Base-by-base conservation (phyloP, 768 basidiomycete genomes). In the Suillus ampliporus region DNA sequence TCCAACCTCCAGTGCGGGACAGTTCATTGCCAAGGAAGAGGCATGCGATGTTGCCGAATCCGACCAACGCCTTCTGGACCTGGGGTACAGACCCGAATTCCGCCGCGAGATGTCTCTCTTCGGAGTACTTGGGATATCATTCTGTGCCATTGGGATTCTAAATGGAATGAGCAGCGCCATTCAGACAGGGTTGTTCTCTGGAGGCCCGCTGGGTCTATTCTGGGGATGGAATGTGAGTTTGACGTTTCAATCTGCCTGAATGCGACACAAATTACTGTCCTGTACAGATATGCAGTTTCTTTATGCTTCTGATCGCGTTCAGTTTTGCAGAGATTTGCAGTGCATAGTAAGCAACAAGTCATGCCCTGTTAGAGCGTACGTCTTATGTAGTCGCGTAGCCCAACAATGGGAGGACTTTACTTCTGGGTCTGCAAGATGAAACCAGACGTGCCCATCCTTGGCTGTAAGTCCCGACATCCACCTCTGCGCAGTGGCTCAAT, bases 381-480 rank as follows among this genome's bases (percentile, higher is more conserved):
- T 17, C 50, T 64, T 64, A 43, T 28, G 26, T 56, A 23, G 21
- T 61, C 60, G 11, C 2, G 31, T 54, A 83, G 82, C 60, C 84
- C 84, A 0, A 84, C 84, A 3, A 81, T 86, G 77, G 85, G 84
- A n/a, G 85, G 84, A 5, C 72, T 86, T 51, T 87, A 86, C 70
- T 87, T 86, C 69, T 86, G 85, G 85, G 84, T 85, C 9, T 86
- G 84, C 74, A 83, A 80, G 67, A 83, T 86, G 83, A 84, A 85
- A 65, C 83, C 84, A 0, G 78, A 84, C 54, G 62, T 75, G 14
- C 85, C 84, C 2, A 73, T 84, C 15, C 76, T 86, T 4, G 86
- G 84, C 28, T 86, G 83, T 83, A 68, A 72, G 82, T 71, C 23
- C 13, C 21, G 40, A 38, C 28, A 13, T 19, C 59, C 43, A 53